Base-by-base conservation (phyloP, 352 stramenopile genomes). In the Phytophthora nicotianae region DNA sequence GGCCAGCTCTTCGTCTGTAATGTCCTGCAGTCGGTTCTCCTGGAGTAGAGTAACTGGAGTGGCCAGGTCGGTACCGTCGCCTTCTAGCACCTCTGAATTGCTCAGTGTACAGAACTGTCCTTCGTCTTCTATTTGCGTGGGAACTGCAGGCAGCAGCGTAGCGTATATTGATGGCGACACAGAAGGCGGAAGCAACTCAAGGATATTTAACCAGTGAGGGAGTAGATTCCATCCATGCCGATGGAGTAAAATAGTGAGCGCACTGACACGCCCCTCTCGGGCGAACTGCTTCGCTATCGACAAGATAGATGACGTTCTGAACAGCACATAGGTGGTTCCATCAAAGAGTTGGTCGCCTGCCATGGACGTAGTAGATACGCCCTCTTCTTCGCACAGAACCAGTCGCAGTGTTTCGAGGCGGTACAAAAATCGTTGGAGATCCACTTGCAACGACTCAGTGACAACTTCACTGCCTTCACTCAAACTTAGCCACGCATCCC, bases 141-240 rank as follows among this genome's bases (percentile, higher is more conserved):
- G 26, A 54, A 88, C 54, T 16, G 78, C 78, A 29, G 81, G 84
- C 3, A 93, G 50, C 3, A 93, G 58, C 40, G 75, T 51, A 1
- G 61, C 62, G 47, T 91, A 93, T 2, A 19, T 42, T 11, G 23
- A 58, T 17, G 84, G 81, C 23, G 70, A 41, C 1, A 82, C 27
- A 19, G 43, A 77, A 4, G 76, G 60, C 26, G 81, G 73, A 2
- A 91, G 42, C 21, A 74, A 41, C 3, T 83, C 66, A 1, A 93
- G 70, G 46, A 93, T 62, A 0, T 79, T 54, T 5, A 82, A 23
- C 23, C 82, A 82, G 24, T 62, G 60, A 24, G 84, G 71, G 3
- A 88, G 21, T 20, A 93, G 45, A 43, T 83, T 88, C 47, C 56
- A 82, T n/a, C 62, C 69, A 21, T 93, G 73, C 2, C 82, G 70